These are phyloP conservation scores for Hibiscus trionum DNA, from an alignment of 345 rosid genomes.

Conservation along the genomic window DNA sequence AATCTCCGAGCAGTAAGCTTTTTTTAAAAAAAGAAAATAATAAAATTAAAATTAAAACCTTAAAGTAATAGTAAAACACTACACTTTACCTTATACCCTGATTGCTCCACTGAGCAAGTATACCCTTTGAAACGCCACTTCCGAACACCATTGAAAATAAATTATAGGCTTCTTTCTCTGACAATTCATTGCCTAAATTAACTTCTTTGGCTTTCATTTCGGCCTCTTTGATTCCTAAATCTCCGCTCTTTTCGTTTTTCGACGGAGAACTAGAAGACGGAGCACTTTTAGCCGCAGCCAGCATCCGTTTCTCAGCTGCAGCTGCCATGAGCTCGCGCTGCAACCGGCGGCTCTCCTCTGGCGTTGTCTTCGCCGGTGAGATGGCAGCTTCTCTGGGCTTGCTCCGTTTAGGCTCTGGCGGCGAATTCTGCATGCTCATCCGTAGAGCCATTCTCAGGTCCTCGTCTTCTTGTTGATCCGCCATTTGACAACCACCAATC, in stretches of 20 bases:
- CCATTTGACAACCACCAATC: constrained; percentile 36
- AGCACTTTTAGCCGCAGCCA: constrained; percentile 24
- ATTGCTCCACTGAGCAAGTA: constrained; percentile 50
- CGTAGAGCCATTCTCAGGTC: constrained; percentile 76
- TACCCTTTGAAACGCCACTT: constrained; percentile 49
- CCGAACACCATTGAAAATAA: constrained; percentile 80
- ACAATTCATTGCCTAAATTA: constrained; percentile 21
- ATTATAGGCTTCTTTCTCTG: constrained; percentile 47
- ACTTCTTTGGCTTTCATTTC: constrained; percentile 19
- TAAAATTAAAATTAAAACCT: not conserved
- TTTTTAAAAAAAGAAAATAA: not conserved
- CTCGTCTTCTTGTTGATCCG: constrained; percentile 88
- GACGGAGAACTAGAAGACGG: constrained; percentile 23
- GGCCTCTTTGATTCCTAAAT: constrained; percentile 20
- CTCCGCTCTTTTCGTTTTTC: constrained; percentile 12
- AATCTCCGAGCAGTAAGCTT: not conserved
- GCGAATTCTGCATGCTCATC: constrained; percentile 87
- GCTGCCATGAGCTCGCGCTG: constrained; percentile 97
- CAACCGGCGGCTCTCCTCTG: constrained; percentile 53
- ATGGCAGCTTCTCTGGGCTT: constrained; percentile 61
- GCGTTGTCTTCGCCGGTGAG: constrained; percentile 20
- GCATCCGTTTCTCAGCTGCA: constrained; percentile 28
- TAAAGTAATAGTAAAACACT: not conserved
- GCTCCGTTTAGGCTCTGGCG: constrained; percentile 94
- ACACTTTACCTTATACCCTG: constrained; percentile 44